Evolutionary conservation across 805 yeast species (phyloP), one percentile per base, ranked within the genome.

Genomic region (Teunomyces barrocoloradensis): DNA sequence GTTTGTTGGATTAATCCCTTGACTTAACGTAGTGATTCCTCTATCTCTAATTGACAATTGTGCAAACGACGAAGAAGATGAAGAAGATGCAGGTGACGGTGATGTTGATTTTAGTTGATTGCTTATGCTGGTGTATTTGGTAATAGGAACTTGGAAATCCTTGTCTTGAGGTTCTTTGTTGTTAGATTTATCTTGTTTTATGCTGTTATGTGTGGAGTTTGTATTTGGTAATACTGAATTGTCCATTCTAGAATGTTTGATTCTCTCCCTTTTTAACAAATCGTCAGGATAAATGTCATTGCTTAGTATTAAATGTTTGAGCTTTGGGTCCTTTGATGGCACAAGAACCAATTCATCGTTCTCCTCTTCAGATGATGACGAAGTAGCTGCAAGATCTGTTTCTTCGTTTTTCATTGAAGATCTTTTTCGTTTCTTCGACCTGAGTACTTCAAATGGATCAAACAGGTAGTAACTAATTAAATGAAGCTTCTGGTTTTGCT

Each of bases 401-500:
- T 13, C 40, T n/a, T 28, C 34, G 17, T 35, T 11, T 12, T 18
- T 28, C 17, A 36, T n/a, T 10, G 37, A 15, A 15, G 43, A 20
- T 20, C 40, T 12, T 23, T 37, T 37, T 11, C 40, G 20, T 23
- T 37, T 37, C 17, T n/a, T 37, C 20, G 29, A 21, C 6, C 21
- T 36, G 15, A 12, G 20, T 5, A 12, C 40, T 6, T 37, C 40
- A n/a, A 21, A 23, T 6, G 38, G 20, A 11, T 37, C 40, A 23
- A n/a, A 37, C 29, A 37, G 40, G 20, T 47, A 53, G 61, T 85
- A 85, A 25, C 85, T 75, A 20, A 86, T 83, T 46, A 85, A 65
- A 54, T 86, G 90, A 21, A 80, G 61, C 49, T 79, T 81, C 41
- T 76, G 76, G 40, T 77, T 77, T 27, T 73, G 77, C 21, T 73